phyloP scores from a whole-genome alignment of 768 basidiomycete genomes.

The Suillus occidentalis region DNA sequence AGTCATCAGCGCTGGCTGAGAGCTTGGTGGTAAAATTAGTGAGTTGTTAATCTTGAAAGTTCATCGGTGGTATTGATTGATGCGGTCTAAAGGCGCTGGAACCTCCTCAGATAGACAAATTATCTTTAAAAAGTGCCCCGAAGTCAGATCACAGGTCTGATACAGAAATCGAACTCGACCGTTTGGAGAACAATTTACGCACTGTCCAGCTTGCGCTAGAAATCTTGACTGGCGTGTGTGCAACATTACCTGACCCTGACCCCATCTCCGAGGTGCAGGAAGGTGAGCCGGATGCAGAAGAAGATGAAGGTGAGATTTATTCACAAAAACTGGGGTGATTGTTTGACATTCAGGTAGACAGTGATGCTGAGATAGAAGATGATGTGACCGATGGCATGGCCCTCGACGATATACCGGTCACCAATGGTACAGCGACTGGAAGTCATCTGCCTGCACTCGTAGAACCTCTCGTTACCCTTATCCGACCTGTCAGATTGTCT shows the following conservation, averaged over 20 bases:
- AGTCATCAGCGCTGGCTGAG: conserved; percentile 49
- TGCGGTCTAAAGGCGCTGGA: conserved; percentile 41
- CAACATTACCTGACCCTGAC: conserved; percentile 83
- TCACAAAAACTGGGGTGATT: conserved; percentile 28
- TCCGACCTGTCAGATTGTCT: conserved; percentile 76
- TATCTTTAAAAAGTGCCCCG: conserved; percentile 64
- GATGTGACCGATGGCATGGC: conserved; percentile 23
- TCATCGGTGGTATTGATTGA: conserved; percentile 7
- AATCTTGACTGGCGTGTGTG: conserved; percentile 85
- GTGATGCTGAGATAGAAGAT: conserved; percentile 41
- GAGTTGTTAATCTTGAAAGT: conserved; percentile 12
- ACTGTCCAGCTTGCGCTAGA: conserved; percentile 85
- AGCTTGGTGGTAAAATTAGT: conserved; percentile 55
- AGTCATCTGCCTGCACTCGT: conserved; percentile 60
- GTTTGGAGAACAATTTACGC: conserved; percentile 67
- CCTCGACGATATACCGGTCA: conserved; percentile 22
- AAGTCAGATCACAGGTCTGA: conserved; percentile 75
- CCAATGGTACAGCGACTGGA: conserved; percentile 29
- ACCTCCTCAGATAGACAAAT: conserved; percentile 49
- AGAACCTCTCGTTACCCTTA: conserved; percentile 63
- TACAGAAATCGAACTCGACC: conserved; percentile 69
- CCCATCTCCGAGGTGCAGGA: conserved; percentile 47
- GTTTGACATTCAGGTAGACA: conserved; percentile 40
- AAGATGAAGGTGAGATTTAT: conserved; percentile 34
- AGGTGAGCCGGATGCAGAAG: conserved; percentile 34